Base-by-base conservation (phyloP, 768 basidiomycete species). In the Auricularia sp. region DNA sequence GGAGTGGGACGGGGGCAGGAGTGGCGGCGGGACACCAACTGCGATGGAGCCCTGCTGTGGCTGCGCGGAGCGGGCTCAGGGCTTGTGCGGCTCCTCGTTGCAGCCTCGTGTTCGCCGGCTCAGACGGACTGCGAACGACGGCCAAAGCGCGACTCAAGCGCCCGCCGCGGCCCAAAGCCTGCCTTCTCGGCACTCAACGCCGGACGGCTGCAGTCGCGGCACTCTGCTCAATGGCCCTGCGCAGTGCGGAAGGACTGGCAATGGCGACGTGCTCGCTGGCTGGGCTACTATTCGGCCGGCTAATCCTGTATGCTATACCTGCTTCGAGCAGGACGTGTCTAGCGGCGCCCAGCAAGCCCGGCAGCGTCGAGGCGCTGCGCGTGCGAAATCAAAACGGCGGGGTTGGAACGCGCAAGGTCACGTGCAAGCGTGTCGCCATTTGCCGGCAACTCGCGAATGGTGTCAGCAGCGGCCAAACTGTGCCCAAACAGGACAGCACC, bases 1-100 rank as follows among this genome's bases (percentile, higher is more conserved):
- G 81, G 78, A 53, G 80, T 74, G 23, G 82, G 81, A 53, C 81
- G 70, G 62, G 81, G 79, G 18, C 80, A 29, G 74, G 64, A 67
- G 72, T 71, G 56, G 68, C 54, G 64, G 78, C 75, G 61, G 76
- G 76, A 60, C 68, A 69, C 66, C 69, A 68, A 70, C 36, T 42
- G 39, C 21, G n/a, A 65, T 18, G 34, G 34, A 36, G 66, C 35
- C 18, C 61, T 33, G 44, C 47, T 44, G 61, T 62, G 64, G 10
- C 47, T 35, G 33, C 61, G 21, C 18, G 47, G 18, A 18, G 18
- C 21, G 16, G 21, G 16, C 47, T 8, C 29, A 29, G 29, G 29
- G 29, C 29, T 29, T 29, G 29, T 29, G 29, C 18, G 11, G 47
- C 10, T 16, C 47, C 47, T 16, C 47, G 47, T 21, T 51, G 47